A percentile compares a stretch with the other conserved stretches of the same genome.
These are phyloP conservation scores for Nematodospora anomalae DNA, from an alignment of 1,139 yeast genomes.

Conservation along the genomic window DNA sequence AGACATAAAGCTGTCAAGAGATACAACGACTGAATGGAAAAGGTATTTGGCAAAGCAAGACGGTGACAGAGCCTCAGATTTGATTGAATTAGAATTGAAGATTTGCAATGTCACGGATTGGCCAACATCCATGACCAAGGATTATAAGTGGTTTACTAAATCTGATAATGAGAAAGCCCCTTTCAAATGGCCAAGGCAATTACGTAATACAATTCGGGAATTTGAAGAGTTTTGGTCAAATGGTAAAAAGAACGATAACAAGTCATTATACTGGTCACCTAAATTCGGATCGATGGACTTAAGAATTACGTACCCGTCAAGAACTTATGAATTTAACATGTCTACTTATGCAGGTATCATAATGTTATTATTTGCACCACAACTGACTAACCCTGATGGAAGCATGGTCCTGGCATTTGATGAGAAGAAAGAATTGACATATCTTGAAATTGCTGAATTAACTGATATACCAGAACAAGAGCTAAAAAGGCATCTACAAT, in stretches of 20 bases:
- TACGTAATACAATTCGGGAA: slow-evolving; percentile 36
- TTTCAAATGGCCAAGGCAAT: slow-evolving; percentile 49
- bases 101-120: slow-evolving; percentile 54
- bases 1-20: slow-evolving; percentile 72
- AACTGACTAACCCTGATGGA: slow-evolving; percentile 46
- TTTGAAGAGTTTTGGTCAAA: slow-evolving; percentile 50
- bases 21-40: slow-evolving; percentile 56
- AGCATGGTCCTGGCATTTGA: slow-evolving; percentile 42
- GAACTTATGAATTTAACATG: slow-evolving; percentile 77
- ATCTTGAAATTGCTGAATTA: slow-evolving; percentile 58
- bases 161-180: slow-evolving; percentile 38
- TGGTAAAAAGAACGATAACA: slow-evolving; percentile 64
- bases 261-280: slow-evolving; percentile 81
- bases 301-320: slow-evolving; percentile 61
- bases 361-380: slow-evolving; percentile 67
- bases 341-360: slow-evolving; percentile 80
- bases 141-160: slow-evolving; percentile 50
- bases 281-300: slow-evolving; percentile 82
- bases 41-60: slow-evolving; percentile 17
- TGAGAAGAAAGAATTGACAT: slow-evolving; percentile 41
- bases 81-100: slow-evolving; percentile 48
- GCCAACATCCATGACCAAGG: slow-evolving; percentile 55
- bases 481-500: slow-evolving; percentile 73
- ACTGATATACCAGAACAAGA: slow-evolving; percentile 78
- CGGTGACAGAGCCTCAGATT: slow-evolving; percentile 8